These are phyloP conservation scores for Mycena alexandri DNA, from an alignment of 768 basidiomycete genomes.

Conservation along the genomic window DNA sequence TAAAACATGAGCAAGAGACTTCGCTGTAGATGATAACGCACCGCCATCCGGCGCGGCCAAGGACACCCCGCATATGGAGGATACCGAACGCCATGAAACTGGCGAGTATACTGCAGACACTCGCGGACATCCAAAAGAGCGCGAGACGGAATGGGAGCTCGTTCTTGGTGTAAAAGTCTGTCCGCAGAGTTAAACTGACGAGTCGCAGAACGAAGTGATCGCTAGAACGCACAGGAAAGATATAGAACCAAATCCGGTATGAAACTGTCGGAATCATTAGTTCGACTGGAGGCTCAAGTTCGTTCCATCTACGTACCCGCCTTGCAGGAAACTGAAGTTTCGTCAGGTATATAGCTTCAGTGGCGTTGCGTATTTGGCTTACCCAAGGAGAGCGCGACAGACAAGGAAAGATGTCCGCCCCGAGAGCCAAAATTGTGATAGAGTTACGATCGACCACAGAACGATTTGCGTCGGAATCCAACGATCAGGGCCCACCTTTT, in stretches of 20 bases:
- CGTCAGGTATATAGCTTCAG: background rate
- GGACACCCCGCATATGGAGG: conserved; percentile 67
- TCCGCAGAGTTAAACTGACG: conserved; percentile 26
- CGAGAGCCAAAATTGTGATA: conserved; percentile 67
- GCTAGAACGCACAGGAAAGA: conserved; percentile 62
- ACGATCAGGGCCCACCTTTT: conserved; percentile 70
- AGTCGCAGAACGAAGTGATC: background rate
- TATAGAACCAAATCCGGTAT: conserved; percentile 74
- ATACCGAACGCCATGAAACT: conserved; percentile 75
- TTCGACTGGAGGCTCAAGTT: background rate
- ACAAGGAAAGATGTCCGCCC: conserved; percentile 65
- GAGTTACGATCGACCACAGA: conserved; percentile 65
- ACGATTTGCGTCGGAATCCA: conserved; percentile 75
- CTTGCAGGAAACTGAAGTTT: conserved; percentile 56
- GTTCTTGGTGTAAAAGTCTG: conserved; percentile 71
- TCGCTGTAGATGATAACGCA: conserved; percentile 35
- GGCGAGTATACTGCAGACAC: conserved; percentile 59
- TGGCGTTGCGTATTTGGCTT: no score
- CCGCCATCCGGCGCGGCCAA: conserved; percentile 67
- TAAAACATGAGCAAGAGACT: background rate
- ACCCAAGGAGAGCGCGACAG: conserved; percentile 63
- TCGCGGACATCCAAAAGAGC: conserved; percentile 66
- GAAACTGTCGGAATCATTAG: conserved; percentile 50
- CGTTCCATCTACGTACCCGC: conserved; percentile 50
- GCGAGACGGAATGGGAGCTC: conserved; percentile 70